Evolutionary conservation across 257 asterid genomes (phyloP).

Genomic region (Salvia splendens): DNA sequence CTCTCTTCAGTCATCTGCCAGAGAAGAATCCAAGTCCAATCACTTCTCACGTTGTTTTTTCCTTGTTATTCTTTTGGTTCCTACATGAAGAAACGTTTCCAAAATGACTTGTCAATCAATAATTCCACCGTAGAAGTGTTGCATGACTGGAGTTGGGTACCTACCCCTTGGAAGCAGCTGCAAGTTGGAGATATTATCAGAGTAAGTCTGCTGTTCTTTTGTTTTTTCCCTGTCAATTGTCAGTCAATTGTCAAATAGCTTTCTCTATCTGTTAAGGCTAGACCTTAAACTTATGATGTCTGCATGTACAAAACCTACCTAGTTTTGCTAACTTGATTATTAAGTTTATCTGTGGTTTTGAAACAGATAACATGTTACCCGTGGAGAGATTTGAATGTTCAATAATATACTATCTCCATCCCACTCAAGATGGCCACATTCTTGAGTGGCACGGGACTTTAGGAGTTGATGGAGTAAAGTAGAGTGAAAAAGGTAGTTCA

Average conservation of each 20-base stretch:
- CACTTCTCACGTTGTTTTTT: slow-evolving; percentile 38
- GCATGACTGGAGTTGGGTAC: slow-evolving; percentile 78
- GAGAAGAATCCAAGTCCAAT: slow-evolving; percentile 25
- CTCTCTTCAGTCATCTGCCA: slow-evolving; percentile 26
- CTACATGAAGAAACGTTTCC: slow-evolving; percentile 82
- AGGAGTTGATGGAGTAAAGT: too few relatives aligned
- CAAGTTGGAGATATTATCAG: slow-evolving; percentile 95
- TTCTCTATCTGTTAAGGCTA: slow-evolving; percentile 26
- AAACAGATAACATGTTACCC: not conserved
- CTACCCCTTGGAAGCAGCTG: slow-evolving; percentile 92
- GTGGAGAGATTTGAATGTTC: not conserved
- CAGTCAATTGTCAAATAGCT: slow-evolving; percentile 6
- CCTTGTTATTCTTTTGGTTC: slow-evolving; percentile 34
- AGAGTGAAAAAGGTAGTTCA: too few relatives aligned
- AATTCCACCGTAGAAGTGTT: slow-evolving; percentile 75
- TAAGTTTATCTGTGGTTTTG: not conserved
- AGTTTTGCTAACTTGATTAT: not conserved
- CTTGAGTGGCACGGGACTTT: too few relatives aligned
- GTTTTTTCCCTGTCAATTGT: not conserved
- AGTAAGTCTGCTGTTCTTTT: slow-evolving; percentile 52
- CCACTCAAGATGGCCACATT: too few relatives aligned
- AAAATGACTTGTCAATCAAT: slow-evolving; percentile 91
- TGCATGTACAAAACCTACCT: slow-evolving; percentile 7
- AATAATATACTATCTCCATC: not conserved
- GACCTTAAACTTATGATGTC: slow-evolving; percentile 19